Base-by-base conservation (phyloP, 2,329 filamentous ascomycete species). In the Akanthomyces muscarius region DNA sequence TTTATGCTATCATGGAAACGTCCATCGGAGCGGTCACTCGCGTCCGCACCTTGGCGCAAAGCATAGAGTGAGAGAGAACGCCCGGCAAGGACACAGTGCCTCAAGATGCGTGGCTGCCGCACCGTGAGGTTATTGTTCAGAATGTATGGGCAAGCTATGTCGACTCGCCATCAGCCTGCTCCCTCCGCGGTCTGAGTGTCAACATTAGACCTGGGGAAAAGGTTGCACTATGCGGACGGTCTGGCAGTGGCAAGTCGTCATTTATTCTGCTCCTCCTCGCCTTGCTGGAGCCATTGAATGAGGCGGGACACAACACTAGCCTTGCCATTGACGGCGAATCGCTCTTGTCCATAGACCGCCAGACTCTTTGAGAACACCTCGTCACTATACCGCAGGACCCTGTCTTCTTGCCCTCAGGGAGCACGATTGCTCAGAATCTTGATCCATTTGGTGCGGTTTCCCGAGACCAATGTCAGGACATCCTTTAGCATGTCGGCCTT, bases 301-400 rank as follows among this genome's bases (percentile, higher is more conserved):
- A 38, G 10, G n/a, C 18, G 11, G 23, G 21, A n/a, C 16, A 47
- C 23, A 33, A 16, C 23, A 41, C 28, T 16, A 30, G 6, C 5
- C 44, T 62, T 5, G n/a, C 23, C 18, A 77, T 82, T 50, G 80
- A 82, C 65, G 70, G 64, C 51, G 62, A 75, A 0, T 69, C 72
- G 0, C 73, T 78, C 11, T 36, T 70, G 53, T 65, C 65, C 21
- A 71, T 82, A 21, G 68, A 77, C 64, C 74, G 79, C 13, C 23
- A 68, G 2, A 65, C 67, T 0, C 72, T 83, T 1, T 77, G 80
- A 11, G 69, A 75, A 30, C 76, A 74, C 1, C 70, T 83, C 50
- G 77, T 80, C 51, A 76, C 78, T 14, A 69, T 83, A 1, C 78
- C 80, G 1, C 80, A 83, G 67, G 80, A 83, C 5, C 68, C 78